Conservation (phyloP, 2,329 filamentous ascomycete species). For the Pyricularia sp. region DNA sequence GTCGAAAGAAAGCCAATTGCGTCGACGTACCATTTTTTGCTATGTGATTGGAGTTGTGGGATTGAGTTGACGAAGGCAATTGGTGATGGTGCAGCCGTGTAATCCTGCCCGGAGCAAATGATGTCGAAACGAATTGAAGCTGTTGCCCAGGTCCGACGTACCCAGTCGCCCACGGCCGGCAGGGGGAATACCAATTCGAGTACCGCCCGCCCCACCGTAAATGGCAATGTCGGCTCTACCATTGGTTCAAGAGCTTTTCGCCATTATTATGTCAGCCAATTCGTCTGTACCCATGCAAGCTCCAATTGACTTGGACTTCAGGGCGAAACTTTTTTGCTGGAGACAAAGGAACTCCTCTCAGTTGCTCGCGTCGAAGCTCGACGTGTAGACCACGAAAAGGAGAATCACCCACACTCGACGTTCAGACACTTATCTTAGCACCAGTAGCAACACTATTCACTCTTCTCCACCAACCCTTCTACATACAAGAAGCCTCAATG, state of each 20-base stretch:
- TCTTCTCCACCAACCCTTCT: background rate
- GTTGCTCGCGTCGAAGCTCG: background rate
- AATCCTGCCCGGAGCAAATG: background rate
- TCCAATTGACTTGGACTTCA: background rate
- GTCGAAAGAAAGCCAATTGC: background rate
- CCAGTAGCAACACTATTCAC: background rate
- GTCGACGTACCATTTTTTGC: slow-evolving; percentile 43
- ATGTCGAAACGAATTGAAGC: background rate
- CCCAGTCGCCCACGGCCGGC: background rate
- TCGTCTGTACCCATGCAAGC: background rate
- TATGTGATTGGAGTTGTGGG: slow-evolving; percentile 1
- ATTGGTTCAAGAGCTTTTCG: background rate
- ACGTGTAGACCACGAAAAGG: slow-evolving; percentile 3
- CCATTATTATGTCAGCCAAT: slow-evolving; percentile 3
- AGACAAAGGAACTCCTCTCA: background rate
- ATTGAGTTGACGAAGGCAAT: background rate
- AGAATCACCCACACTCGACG: background rate
- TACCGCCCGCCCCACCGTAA: background rate
- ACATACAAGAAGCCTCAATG: slow-evolving; percentile 24
- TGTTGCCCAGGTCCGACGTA: background rate
- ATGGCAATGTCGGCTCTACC: background rate
- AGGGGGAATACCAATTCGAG: background rate
- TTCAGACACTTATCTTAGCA: background rate
- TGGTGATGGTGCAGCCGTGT: background rate
- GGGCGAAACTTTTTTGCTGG: slow-evolving; percentile 8